Evolutionary conservation across 768 basidiomycete genomes (phyloP).

Genomic region (Leccinum barrowsii): DNA sequence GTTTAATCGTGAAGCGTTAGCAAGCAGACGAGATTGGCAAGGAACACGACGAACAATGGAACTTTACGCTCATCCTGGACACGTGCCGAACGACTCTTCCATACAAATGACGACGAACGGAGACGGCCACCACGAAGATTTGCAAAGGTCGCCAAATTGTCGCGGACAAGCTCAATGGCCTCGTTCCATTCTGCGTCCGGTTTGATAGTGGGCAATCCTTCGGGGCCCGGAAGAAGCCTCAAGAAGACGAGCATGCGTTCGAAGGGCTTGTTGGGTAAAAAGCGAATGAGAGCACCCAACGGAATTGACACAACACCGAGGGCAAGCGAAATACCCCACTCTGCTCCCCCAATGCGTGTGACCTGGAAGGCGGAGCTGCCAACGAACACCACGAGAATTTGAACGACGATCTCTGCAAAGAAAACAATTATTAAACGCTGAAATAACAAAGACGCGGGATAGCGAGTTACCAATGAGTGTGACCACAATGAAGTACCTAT

Average conservation of each 20-base stretch:
- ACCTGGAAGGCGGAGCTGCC: slow-evolving; percentile 93
- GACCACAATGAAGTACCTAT: slow-evolving; percentile 82
- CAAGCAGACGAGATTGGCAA: background rate
- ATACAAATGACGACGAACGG: slow-evolving; percentile 80
- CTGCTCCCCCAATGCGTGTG: slow-evolving; percentile 66
- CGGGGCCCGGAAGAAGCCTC: slow-evolving; percentile 59
- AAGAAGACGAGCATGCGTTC: slow-evolving; percentile 55
- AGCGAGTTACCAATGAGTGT: slow-evolving; percentile 71
- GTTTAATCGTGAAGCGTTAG: slow-evolving; percentile 28
- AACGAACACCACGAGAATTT: slow-evolving; percentile 86
- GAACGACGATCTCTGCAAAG: slow-evolving; percentile 73
- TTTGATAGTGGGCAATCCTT: slow-evolving; percentile 57
- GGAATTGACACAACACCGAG: slow-evolving; percentile 87
- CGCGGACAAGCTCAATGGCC: slow-evolving; percentile 78
- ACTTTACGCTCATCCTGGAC: slow-evolving; percentile 45
- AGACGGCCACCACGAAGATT: slow-evolving; percentile 87
- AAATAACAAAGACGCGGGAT: background rate
- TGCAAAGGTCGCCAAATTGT: slow-evolving; percentile 81
- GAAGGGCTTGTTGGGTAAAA: slow-evolving; percentile 77
- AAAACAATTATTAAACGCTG: slow-evolving; percentile 1
- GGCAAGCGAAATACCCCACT: slow-evolving; percentile 92
- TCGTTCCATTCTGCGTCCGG: slow-evolving; percentile 69
- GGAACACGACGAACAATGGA: slow-evolving; percentile 43
- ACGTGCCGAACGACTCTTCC: slow-evolving; percentile 70
- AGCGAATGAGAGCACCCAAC: slow-evolving; percentile 76